A percentile compares a stretch with the other conserved stretches of the same genome.
These are phyloP conservation scores for Aspergillus fumigatus DNA, from an alignment of 2,329 filamentous ascomycete genomes.

Conservation along the genomic window DNA sequence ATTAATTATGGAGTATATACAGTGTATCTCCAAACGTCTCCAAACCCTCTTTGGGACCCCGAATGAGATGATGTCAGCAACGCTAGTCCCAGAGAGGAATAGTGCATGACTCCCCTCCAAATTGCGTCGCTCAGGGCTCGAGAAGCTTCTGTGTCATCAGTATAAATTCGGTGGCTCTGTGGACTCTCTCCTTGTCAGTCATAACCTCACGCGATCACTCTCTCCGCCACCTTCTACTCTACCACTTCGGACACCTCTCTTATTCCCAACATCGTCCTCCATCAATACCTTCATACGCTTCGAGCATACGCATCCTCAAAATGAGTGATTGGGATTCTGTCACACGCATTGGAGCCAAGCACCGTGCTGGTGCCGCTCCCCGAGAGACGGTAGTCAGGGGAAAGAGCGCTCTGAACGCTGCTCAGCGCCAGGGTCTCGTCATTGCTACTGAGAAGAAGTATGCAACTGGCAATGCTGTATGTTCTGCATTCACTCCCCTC, in stretches of 20 bases:
- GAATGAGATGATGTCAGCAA: slow-evolving; percentile 14
- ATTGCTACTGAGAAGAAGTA: slow-evolving; percentile 91
- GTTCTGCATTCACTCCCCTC: slow-evolving; percentile 30
- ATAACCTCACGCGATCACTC: slow-evolving; percentile 27
- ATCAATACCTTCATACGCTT: background rate
- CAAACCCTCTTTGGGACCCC: slow-evolving; percentile 1
- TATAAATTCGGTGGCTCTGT: slow-evolving; percentile 30
- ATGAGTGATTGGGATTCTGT: slow-evolving; percentile 82
- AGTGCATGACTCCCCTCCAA: slow-evolving; percentile 22
- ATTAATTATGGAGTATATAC: too few species aligned
- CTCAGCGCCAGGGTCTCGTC: slow-evolving; percentile 71
- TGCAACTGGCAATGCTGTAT: slow-evolving; percentile 71
- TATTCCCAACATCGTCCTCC: slow-evolving; percentile 1
- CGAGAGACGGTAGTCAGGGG: slow-evolving; percentile 89
- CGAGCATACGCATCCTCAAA: slow-evolving; percentile 17
- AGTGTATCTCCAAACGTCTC: background rate
- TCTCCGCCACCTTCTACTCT: slow-evolving; percentile 13
- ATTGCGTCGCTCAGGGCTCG: slow-evolving; percentile 26
- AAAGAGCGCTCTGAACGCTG: slow-evolving; percentile 80
- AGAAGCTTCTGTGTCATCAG: slow-evolving; percentile 38
- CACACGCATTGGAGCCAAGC: slow-evolving; percentile 92
- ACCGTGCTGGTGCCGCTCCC: slow-evolving; percentile 58
- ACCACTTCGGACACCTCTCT: slow-evolving; percentile 2
- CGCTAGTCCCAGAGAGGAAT: slow-evolving; percentile 19
- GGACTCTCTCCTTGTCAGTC: slow-evolving; percentile 18